These are phyloP conservation scores for Acanthamoeba divionensis DNA, from an alignment of 208 protist species.

Conservation along the genomic window DNA sequence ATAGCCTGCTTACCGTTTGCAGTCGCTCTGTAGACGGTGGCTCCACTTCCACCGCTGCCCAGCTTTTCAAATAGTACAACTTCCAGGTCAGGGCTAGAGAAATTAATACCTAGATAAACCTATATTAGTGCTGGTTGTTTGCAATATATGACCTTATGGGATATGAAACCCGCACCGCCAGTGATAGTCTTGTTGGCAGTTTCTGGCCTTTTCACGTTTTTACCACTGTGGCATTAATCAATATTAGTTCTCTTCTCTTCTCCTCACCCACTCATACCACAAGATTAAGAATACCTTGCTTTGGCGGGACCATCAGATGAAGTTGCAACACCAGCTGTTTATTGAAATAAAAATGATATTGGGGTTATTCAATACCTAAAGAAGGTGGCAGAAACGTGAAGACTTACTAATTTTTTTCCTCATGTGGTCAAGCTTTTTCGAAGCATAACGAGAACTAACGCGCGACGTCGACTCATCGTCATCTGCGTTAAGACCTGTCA, in stretches of 20 bases:
- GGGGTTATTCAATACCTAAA: no score
- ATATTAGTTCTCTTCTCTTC: no score
- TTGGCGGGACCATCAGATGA: no score
- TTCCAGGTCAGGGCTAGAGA: background rate
- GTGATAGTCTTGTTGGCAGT: background rate
- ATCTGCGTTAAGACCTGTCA: background rate
- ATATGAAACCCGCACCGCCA: background rate
- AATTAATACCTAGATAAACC: no score
- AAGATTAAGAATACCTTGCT: no score
- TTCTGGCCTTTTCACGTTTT: background rate
- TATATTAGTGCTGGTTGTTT: background rate
- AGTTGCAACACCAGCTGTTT: no score
- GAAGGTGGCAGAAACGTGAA: no score
- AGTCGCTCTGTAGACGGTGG: background rate
- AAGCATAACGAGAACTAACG: background rate
- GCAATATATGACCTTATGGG: background rate
- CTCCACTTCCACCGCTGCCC: background rate
- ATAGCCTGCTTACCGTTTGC: background rate
- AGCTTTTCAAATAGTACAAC: background rate
- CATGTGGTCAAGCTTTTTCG: no score
- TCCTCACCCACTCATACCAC: no score
- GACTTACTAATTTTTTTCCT: no score
- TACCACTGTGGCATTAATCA: no score
- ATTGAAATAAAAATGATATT: no score
- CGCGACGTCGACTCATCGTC: background rate